Conservation (phyloP, 1,139 yeast genomes). For the Kodamaea fungicola region DNA sequence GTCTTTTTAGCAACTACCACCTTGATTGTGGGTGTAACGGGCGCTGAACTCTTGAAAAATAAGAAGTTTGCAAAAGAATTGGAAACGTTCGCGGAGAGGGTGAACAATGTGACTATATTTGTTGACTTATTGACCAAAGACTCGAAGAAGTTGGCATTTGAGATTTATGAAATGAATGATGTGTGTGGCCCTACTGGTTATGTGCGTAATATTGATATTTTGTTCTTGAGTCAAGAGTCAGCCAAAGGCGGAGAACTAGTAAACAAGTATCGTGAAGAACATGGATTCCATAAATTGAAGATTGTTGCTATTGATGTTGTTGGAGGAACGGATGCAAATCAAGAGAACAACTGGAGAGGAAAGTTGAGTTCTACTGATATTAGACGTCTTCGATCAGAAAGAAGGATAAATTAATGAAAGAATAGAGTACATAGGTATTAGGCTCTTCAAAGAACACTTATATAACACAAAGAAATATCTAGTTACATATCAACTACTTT, state of each 20-base stretch:
- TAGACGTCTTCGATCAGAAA: conserved; percentile 21
- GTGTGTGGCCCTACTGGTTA: conserved; percentile 93
- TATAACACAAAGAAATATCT: neutral
- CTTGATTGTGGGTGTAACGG: conserved; percentile 82
- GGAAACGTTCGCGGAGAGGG: conserved; percentile 56
- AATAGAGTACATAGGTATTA: too few relatives aligned
- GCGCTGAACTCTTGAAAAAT: conserved; percentile 65
- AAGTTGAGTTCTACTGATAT: conserved; percentile 81
- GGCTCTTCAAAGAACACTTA: too few relatives aligned
- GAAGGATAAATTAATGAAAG: neutral
- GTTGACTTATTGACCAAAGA: conserved; percentile 20
- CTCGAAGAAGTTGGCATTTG: conserved; percentile 20
- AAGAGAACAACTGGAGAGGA: conserved; percentile 50
- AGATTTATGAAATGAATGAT: conserved; percentile 64
- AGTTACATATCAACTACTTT: neutral
- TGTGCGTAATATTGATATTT: conserved; percentile 69
- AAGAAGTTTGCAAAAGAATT: conserved; percentile 70
- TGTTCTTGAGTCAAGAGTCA: conserved; percentile 81
- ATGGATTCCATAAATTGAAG: conserved; percentile 51
- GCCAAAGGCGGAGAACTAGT: conserved; percentile 69
- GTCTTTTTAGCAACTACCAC: conserved; percentile 53
- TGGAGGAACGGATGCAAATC: conserved; percentile 48
- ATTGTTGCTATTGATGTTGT: conserved; percentile 67
- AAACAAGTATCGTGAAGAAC: conserved; percentile 57
- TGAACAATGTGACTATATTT: conserved; percentile 44